Evolutionary conservation across 176 grass and related monocot species (phyloP).

Genomic region (Cymbopogon citratus): DNA sequence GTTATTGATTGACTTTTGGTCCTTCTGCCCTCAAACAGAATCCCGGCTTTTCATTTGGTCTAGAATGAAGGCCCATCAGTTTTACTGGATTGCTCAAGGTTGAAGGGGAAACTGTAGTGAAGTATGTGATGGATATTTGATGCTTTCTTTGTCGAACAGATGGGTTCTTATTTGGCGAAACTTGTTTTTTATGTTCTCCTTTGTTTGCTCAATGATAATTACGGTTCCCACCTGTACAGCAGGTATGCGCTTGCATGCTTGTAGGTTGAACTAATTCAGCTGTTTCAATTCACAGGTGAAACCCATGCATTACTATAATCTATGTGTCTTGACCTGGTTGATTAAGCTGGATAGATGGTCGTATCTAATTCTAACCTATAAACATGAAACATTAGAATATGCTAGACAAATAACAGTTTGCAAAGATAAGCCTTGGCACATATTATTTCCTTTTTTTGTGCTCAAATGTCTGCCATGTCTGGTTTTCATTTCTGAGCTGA

Average conservation of each 20-base stretch:
- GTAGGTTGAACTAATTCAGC: slow-evolving; percentile 14
- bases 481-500: background rate
- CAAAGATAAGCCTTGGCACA: background rate
- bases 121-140: slow-evolving; percentile 39
- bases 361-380: background rate
- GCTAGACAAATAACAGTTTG: slow-evolving; percentile 3
- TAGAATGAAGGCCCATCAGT: slow-evolving; percentile 52
- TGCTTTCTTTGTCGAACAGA: background rate
- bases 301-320: background rate
- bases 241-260: slow-evolving; percentile 27
- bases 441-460: background rate
- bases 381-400: background rate
- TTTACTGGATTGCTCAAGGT: slow-evolving; percentile 53
- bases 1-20: slow-evolving; percentile 39
- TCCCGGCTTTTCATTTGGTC: slow-evolving; percentile 71
- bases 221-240: background rate
- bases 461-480: background rate
- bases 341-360: background rate
- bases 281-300: slow-evolving; percentile 19
- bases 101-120: slow-evolving; percentile 44
- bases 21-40: slow-evolving; percentile 62
- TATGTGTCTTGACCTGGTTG: background rate
- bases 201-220: slow-evolving; percentile 26
- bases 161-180: slow-evolving; percentile 12
- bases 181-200: slow-evolving; percentile 9